Evolutionary conservation across 1,284 basidiomycete genomes (phyloP).

Genomic region (Heterobasidion irregulare): DNA sequence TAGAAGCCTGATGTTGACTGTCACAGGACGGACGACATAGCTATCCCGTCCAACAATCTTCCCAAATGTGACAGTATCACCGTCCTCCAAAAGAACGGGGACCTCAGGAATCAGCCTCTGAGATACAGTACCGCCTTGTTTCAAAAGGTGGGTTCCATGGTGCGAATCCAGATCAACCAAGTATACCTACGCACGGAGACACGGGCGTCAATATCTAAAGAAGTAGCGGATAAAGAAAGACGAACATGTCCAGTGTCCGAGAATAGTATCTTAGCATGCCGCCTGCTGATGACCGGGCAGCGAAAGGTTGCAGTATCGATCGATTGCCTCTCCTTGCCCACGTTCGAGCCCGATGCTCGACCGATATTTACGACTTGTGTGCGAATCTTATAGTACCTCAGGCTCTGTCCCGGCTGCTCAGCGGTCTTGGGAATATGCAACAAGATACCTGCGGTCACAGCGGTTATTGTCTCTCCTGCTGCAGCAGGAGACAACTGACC

Average conservation of each 20-base stretch:
- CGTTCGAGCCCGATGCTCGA: constrained; percentile 32
- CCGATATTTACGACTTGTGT: constrained; percentile 46
- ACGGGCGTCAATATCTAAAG: constrained; percentile 12
- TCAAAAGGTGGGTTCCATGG: constrained; percentile 53
- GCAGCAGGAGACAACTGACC: constrained; percentile 7
- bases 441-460: constrained; percentile 9
- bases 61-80: constrained; percentile 65
- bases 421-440: constrained; percentile 9
- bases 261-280: constrained; percentile 59
- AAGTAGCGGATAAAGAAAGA: constrained; percentile 9
- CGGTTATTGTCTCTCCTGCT: not conserved
- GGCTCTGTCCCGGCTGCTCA: constrained; percentile 9
- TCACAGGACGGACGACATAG: constrained; percentile 50
- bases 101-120: constrained; percentile 37
- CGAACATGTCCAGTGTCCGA: constrained; percentile 50
- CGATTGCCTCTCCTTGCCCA: constrained; percentile 18
- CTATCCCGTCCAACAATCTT: constrained; percentile 57
- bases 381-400: constrained; percentile 12
- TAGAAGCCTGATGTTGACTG: constrained; percentile 47
- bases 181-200: constrained; percentile 33
- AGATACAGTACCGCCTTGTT: constrained; percentile 33
- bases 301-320: constrained; percentile 40
- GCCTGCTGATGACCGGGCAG: constrained; percentile 58
- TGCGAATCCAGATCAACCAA: constrained; percentile 53
- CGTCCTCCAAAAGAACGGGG: constrained; percentile 43